These are phyloP conservation scores for Exophiala bonariae DNA, from an alignment of 2,329 filamentous ascomycete genomes.

Conservation along the genomic window DNA sequence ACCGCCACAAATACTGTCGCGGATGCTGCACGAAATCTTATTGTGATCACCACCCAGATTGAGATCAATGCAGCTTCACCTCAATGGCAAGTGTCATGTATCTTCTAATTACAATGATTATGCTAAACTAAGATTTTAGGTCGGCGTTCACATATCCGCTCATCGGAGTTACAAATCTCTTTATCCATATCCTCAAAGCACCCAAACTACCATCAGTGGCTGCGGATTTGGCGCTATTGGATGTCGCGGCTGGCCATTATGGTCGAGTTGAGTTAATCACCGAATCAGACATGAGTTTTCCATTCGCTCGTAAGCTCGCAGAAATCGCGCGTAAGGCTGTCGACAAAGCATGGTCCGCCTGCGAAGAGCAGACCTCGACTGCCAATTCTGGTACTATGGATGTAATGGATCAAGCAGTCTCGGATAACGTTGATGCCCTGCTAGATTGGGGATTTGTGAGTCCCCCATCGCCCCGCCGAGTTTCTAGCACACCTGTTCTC, in stretches of 20 bases:
- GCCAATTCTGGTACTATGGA: no score
- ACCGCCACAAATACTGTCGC: constrained; percentile 2
- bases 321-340: constrained; percentile 28
- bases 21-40: neutral
- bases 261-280: constrained; percentile 1
- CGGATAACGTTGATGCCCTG: no score
- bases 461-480: no score
- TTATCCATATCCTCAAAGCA: neutral
- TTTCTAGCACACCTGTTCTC: no score
- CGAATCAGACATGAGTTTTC: constrained; percentile 2
- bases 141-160: neutral
- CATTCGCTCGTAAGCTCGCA: neutral
- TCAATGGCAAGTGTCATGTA: neutral
- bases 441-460: no score
- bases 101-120: neutral
- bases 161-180: neutral
- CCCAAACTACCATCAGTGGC: neutral
- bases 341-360: no score
- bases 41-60: neutral
- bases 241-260: neutral
- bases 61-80: neutral
- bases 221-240: neutral
- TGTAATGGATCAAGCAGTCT: no score
- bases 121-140: neutral
- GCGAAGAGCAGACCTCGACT: no score